Evolutionary conservation across 192 early-diverging fungal genomes (phyloP), one percentile per base, ranked within the genome.

Genomic region (Coemansia sp.): DNA sequence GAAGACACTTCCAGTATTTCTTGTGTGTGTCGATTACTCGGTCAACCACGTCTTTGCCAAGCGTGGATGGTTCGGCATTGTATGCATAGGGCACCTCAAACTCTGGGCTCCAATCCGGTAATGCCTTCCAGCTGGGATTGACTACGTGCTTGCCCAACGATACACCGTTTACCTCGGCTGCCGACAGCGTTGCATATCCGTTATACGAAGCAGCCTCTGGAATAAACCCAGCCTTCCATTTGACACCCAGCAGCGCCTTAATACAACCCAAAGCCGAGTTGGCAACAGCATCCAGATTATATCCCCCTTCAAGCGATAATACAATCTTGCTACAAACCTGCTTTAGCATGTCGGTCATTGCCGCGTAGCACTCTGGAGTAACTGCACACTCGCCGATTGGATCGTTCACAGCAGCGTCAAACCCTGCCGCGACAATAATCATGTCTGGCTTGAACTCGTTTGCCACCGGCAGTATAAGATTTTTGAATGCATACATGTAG

Each of bases 251-350:
- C 15, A 97, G 72, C 9, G 85, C 83, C 53, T 81, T 74, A 53
- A 85, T 85, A 59, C 92, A 94, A 0, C 87, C 93, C 27, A 86
- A 59, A 2, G 90, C 84, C 14, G 90, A 93, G 14, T 84, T 73
- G 9, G 91, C 75, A 23, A 90, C 84, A 0, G 89, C 85, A 14
- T 88, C 81, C 18, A 92, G 48, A 49, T 93, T 92, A 61, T 96
- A 94, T 0, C 95, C 95, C 44, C 95, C 94, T 67, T 95, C 95
- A 7, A 98, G 62, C 8, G 87, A 85, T 18, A 95, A 61, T 17
- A 92, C 88, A 18, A 97, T 45, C 55, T 86, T 86, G 30, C 91
- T 89, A 8, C 68, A 69, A 14, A 95, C 68, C 0, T 65, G 44
- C 51, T 84, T 89, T 10, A 98, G 72, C 84, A 91, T 80, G 33